These are phyloP conservation scores for Monosporascus ibericus DNA, from an alignment of 2,329 filamentous ascomycete genomes.

Conservation along the genomic window DNA sequence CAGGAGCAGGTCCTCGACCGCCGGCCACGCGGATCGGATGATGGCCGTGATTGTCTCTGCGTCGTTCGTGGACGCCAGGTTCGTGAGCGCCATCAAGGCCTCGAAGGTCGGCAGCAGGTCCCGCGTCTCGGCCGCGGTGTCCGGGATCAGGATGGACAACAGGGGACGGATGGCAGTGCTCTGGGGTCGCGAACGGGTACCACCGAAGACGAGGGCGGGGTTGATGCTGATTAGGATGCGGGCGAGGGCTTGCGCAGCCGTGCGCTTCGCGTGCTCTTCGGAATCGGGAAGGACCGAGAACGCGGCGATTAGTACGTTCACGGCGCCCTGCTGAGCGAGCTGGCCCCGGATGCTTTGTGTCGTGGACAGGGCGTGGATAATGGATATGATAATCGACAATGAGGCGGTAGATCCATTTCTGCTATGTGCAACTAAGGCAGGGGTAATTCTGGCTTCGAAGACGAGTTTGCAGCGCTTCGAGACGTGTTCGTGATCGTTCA, in stretches of 20 bases:
- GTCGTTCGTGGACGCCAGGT: constrained; percentile 76
- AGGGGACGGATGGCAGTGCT: constrained; percentile 80
- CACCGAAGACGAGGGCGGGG: constrained; percentile 75
- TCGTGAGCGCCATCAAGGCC: constrained; percentile 84
- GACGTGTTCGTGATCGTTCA: constrained; percentile 74
- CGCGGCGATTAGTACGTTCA: constrained; percentile 73
- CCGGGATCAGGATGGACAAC: constrained; percentile 63
- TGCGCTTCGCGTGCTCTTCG: constrained; percentile 42
- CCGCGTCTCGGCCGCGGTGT: constrained; percentile 55
- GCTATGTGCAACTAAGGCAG: constrained; percentile 69
- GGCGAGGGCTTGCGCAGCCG: constrained; percentile 73
- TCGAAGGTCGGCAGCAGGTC: constrained; percentile 89
- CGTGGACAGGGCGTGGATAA: constrained; percentile 71
- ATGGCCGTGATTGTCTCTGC: constrained; percentile 57
- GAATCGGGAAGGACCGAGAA: constrained; percentile 56
- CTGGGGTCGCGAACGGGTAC: constrained; percentile 66
- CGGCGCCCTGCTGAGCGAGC: constrained; percentile 88
- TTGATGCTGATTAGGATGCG: constrained; percentile 84
- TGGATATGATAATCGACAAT: constrained; percentile 65
- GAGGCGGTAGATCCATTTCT: constrained; percentile 67
- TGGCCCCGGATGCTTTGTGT: constrained; percentile 67
- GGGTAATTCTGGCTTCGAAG: constrained; percentile 71
- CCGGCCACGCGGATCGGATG: constrained; percentile 65
- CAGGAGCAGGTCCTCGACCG: constrained; percentile 78
- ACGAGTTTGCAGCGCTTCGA: constrained; percentile 68